These are phyloP conservation scores for Laburnicola sp. DNA, from an alignment of 2,329 filamentous ascomycete genomes.

Conservation along the genomic window DNA sequence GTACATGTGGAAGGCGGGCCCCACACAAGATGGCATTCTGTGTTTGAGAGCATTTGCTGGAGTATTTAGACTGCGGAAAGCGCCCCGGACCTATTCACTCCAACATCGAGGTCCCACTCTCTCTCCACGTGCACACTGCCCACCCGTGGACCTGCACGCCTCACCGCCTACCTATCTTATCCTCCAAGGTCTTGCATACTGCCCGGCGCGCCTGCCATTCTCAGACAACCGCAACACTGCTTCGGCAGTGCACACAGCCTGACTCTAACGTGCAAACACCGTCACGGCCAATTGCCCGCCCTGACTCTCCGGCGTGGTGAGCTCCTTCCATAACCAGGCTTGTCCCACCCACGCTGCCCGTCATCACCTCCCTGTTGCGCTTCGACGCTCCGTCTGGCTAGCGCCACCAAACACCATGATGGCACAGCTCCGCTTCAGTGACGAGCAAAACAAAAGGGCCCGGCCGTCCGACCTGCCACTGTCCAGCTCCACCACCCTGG, in stretches of 20 bases:
- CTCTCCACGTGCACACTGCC: slow-evolving; percentile 19
- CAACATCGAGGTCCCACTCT: too few species aligned
- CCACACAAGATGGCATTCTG: slow-evolving; percentile 14
- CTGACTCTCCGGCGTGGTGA: not conserved
- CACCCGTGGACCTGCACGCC: too few species aligned
- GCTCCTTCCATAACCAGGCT: not conserved
- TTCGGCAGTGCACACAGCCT: not conserved
- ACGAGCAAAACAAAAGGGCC: slow-evolving; percentile 2
- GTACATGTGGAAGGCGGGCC: slow-evolving; percentile 34
- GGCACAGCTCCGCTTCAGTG: not conserved
- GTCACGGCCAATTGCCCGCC: not conserved
- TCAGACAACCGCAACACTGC: not conserved
- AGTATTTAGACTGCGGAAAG: slow-evolving; percentile 25
- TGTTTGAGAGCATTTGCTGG: slow-evolving; percentile 15
- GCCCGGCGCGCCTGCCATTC: not conserved
- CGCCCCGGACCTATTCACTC: slow-evolving; percentile 13
- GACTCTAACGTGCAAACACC: not conserved
- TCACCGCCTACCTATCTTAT: not conserved
- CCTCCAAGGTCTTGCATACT: slow-evolving; percentile 12
- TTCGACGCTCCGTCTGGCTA: slow-evolving; percentile 3
- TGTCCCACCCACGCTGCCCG: not conserved
- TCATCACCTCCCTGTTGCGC: slow-evolving; percentile 1
- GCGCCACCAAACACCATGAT: slow-evolving; percentile 11
- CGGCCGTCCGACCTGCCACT: slow-evolving; percentile 22
- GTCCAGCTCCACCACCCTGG: slow-evolving; percentile 25